Evolutionary conservation across 2,329 filamentous ascomycete species (phyloP), one percentile per base, ranked within the genome.

Genomic region (Diaporthe batatas): DNA sequence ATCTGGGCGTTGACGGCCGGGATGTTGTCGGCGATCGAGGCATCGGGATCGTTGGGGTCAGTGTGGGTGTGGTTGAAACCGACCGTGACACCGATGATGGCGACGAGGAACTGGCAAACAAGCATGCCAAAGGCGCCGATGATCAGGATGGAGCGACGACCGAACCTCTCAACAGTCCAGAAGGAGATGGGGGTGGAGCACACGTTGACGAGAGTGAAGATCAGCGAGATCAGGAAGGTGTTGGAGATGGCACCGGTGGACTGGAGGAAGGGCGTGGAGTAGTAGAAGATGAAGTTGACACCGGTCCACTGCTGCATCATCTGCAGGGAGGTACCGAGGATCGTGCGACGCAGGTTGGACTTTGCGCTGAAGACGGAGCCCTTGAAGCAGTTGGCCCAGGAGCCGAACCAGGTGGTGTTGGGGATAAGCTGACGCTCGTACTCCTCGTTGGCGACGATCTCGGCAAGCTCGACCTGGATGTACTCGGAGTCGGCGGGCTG

Each of bases 241-340:
- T 97, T 92, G 75, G 81, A 77, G 79, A 97, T 94, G 78, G 93
- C 92, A 77, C 92, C 92, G 39, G 93, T 91, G 32, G 91, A 91
- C 83, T 93, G 84, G 85, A 97, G 93, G 90, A 97, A 97, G 73
- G 93, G 90, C 44, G 93, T 95, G 47, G 93, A 94, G 86, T 92
- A 94, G 86, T 94, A 93, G 87, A 95, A 96, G 87, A 96, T 94
- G 84, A 96, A 97, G 88, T 97, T 97, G 84, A 97, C 93, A 86
- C 94, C 94, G 34, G 93, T 95, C 86, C 87, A 90, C 83, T 93
- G 92, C 83, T 94, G 92, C 91, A 94, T 93, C 92, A 94, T 94
- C 86, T 94, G 92, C 44, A 94, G 86, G 34, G 91, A 91, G 57
- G 90, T 92, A 78, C 92, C 92, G 57, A 94, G 86, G 73, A 94